Conservation (phyloP, 805 yeast genomes). For the Kodamaea restingae region DNA sequence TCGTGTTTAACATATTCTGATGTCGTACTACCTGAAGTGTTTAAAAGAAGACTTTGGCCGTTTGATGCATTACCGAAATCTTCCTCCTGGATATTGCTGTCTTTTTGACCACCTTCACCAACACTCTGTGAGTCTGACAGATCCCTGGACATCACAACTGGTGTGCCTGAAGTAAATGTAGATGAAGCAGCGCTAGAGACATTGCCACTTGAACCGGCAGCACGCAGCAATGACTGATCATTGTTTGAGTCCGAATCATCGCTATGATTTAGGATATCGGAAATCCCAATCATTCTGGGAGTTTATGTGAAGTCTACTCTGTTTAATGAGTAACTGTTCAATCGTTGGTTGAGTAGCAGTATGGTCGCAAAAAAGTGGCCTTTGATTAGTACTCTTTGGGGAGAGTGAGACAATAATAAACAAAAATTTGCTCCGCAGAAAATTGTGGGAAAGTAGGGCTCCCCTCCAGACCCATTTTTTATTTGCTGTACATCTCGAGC, state of each 20-base stretch:
- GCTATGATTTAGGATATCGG: conserved; percentile 16
- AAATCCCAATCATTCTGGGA: conserved; percentile 16
- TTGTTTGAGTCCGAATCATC: conserved; percentile 7
- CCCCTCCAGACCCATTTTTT: neutral
- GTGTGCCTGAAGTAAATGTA: neutral
- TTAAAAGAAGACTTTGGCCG: neutral
- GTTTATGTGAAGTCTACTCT: neutral
- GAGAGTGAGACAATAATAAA: conserved; percentile 11
- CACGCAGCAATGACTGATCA: neutral
- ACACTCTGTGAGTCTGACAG: neutral
- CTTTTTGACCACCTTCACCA: neutral
- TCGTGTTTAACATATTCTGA: neutral
- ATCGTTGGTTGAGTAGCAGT: neutral
- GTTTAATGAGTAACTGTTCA: neutral
- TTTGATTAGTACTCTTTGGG: conserved; percentile 7
- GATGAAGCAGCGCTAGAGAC: neutral
- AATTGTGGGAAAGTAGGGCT: neutral
- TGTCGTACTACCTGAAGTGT: conserved; percentile 5
- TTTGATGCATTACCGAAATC: neutral
- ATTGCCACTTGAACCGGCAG: neutral
- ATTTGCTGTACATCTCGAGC: conserved; percentile 1
- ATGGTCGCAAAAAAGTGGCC: neutral
- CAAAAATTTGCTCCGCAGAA: conserved; percentile 2
- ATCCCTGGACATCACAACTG: neutral
- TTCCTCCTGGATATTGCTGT: neutral